Base-by-base conservation (phyloP, 2,329 filamentous ascomycete species). In the Hortaea sp. region DNA sequence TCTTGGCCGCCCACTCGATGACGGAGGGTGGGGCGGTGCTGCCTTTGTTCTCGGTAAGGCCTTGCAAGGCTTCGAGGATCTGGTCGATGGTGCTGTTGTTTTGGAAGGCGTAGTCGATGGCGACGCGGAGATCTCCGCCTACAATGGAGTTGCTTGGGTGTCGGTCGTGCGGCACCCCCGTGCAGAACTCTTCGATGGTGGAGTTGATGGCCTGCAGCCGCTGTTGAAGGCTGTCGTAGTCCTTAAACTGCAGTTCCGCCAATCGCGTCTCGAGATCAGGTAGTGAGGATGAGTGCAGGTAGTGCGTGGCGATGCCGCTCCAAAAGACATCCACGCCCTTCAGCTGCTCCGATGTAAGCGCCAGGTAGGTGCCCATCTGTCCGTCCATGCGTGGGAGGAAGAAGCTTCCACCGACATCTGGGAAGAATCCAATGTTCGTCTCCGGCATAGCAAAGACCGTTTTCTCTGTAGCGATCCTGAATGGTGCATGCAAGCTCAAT, bases 361-460 rank as follows among this genome's bases (percentile, higher is more conserved):
- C 92, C 39, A 98, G 81, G 68, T 97, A 98, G 13, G 86, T 95
- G 47, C 92, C 92, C 46, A 94, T 69, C 49, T 81, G 73, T 42
- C 92, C 92, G 58, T 94, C 81, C 74, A 98, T 81, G 52, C 88
- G 78, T 11, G 92, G 87, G 45, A 98, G 74, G 75, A 97, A 97
- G 73, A 97, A 98, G 7, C 87, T 94, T 30, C 84, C 94, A 50
- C 92, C 92, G 42, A 98, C 92, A 61, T 98, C 94, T 5, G 94
- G 92, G 75, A 98, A 98, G 75, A 97, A 95, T 35, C 92, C 92
- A 62, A 98, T 98, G 6, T 81, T 94, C 4, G 92, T 98, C 71
- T 98, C 92, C 29, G 92, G 92, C 92, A 98, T 98, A 57, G 94
- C 89, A 61, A 98, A 97, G 41, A 94, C 70, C 5, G 92, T 98